These are phyloP conservation scores for Lactarius pseudohatsudake DNA, from an alignment of 768 basidiomycete species.

Conservation along the genomic window DNA sequence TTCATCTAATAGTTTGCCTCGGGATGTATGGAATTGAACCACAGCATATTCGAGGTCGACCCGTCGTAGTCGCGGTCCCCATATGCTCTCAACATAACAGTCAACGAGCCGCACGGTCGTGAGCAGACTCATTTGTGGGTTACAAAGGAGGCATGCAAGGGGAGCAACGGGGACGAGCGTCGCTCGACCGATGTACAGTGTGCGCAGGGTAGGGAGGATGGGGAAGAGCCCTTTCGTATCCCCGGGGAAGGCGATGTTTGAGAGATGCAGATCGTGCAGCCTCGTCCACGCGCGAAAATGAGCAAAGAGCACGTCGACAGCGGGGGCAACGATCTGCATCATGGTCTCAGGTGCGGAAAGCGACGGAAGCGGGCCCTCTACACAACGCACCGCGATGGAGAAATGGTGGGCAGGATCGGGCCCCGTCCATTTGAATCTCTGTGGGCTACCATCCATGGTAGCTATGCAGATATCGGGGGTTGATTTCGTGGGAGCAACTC, in stretches of 20 bases:
- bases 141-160: conserved; percentile 41
- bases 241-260: conserved; percentile 46
- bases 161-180: conserved; percentile 45
- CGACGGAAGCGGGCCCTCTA: not conserved
- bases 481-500: conserved; percentile 27
- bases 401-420: conserved; percentile 63
- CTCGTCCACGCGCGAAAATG: conserved; percentile 45
- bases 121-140: conserved; percentile 32
- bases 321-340: conserved; percentile 45
- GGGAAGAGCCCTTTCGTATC: conserved; percentile 36
- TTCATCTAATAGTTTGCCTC: conserved; percentile 2
- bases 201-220: conserved; percentile 40
- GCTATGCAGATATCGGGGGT: not conserved
- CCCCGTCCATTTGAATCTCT: conserved; percentile 54
- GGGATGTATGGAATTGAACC: conserved; percentile 19
- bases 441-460: conserved; percentile 39
- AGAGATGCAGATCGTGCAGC: conserved; percentile 46
- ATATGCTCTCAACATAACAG: conserved; percentile 55
- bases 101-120: conserved; percentile 48
- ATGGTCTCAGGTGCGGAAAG: not conserved
- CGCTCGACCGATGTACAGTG: conserved; percentile 51
- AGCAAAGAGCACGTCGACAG: conserved; percentile 41
- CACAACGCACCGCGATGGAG: conserved; percentile 54
- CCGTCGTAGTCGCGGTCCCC: conserved; percentile 53
- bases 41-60: conserved; percentile 48